A percentile compares a stretch with the other conserved stretches of the same genome.
These are phyloP conservation scores for Trametopsis cervina DNA, from an alignment of 768 basidiomycete genomes.

Conservation along the genomic window DNA sequence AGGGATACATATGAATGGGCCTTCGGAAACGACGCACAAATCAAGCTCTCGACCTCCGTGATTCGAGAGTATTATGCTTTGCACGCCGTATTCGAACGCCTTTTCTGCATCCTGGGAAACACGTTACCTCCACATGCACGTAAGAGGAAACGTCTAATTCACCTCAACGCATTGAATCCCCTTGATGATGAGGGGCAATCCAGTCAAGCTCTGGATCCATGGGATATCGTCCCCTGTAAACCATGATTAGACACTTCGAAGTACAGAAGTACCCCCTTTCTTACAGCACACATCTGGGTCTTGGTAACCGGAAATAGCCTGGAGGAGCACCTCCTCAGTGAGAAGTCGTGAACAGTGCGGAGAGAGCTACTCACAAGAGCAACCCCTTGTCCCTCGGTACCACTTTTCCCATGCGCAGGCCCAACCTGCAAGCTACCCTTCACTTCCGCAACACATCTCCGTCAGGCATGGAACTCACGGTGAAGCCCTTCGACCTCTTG, in stretches of 20 bases:
- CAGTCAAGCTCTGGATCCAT: conserved; percentile 34
- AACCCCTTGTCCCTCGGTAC: conserved; percentile 15
- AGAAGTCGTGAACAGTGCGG: background rate
- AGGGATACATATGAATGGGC: background rate
- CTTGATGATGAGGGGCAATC: conserved; percentile 36
- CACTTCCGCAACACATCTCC: background rate
- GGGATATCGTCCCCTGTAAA: conserved; percentile 26
- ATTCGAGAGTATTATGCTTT: conserved; percentile 42
- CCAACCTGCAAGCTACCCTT: conserved; percentile 5
- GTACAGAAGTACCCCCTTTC: conserved; percentile 4
- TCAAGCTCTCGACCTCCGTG: conserved; percentile 43
- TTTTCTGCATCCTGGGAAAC: conserved; percentile 34
- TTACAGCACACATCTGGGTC: conserved; percentile 28
- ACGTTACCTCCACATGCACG: conserved; percentile 1
- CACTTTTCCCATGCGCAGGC: conserved; percentile 16
- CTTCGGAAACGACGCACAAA: conserved; percentile 26
- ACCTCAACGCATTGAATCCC: conserved; percentile 42
- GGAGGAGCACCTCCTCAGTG: background rate
- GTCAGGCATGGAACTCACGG: conserved; percentile 2
- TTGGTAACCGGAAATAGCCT: conserved; percentile 26
- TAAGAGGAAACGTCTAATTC: conserved; percentile 4
- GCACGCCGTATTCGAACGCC: conserved; percentile 35
- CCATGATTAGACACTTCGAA: background rate
- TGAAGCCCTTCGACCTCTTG: conserved; percentile 25
- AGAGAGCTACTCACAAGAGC: conserved; percentile 18